Evolutionary conservation across 2,329 filamentous ascomycete species (phyloP), one percentile per base, ranked within the genome.

Genomic region (Ascochyta koolunga): DNA sequence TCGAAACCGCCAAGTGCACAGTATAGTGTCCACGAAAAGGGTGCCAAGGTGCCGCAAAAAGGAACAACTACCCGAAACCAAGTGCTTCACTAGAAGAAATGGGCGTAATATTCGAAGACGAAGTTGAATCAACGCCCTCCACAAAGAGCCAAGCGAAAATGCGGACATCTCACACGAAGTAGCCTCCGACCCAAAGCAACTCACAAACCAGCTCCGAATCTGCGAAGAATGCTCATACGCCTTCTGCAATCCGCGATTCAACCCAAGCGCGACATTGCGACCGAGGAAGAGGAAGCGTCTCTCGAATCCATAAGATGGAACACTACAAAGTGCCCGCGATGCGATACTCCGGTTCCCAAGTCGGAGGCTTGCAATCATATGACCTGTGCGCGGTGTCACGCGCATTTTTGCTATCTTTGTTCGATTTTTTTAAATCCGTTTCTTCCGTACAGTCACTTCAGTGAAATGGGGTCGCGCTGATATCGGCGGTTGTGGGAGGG

Each of bases 161-260:
- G 4, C 27, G 3, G 8, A 9, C 10, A 9, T 5, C 31, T 0
- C 7, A 33, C 5, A 33, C 31, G 35, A 39, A 8, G 11, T 33
- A 6, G 18, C 13, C 11, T 31, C 37, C 18, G 22, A 36, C 9
- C 15, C 5, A n/a, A 16, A 8, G n/a, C 21, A 36, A n/a, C 41
- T 46, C 13, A 11, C 36, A 2, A 16, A 31, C 21, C 39, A 36
- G 1, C 41, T 45, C 13, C 21, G 39, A 16, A 40, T 45, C 29
- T 51, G 41, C 33, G 48, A 40, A 45, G 48, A 44, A 19, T 51
- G 40, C 33, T 38, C 25, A 10, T 51, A 44, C 35, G 48, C 40
- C n/a, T 51, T 44, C 40, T 45, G 41, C 35, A 35, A 16, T 2
- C 29, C 35, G 31, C 27, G n/a, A 29, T 21, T 3, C n/a, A 19